phyloP scores from a whole-genome alignment of 2,329 filamentous ascomycete genomes.

The Chaetomium sp. region DNA sequence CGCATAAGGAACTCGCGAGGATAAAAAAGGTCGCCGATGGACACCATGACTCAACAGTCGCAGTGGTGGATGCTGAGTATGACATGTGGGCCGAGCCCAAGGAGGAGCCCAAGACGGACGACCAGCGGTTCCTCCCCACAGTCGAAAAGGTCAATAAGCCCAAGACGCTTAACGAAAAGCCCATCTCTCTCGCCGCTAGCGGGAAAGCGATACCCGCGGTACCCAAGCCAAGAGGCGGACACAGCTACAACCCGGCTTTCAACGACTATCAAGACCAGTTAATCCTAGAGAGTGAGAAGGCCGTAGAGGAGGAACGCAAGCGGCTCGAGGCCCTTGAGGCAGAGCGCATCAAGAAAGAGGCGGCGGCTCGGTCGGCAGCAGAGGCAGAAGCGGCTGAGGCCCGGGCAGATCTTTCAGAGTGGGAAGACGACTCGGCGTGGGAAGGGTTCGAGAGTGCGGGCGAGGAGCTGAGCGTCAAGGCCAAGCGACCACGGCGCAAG shows the following conservation, averaged over 20 bases:
- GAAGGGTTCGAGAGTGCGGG: slow-evolving; percentile 80
- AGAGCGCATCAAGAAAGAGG: slow-evolving; percentile 61
- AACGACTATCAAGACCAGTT: slow-evolving; percentile 77
- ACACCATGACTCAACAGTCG: slow-evolving; percentile 48
- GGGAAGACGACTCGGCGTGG: slow-evolving; percentile 87
- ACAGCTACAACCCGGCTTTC: slow-evolving; percentile 88
- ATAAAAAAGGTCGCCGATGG: slow-evolving; percentile 75
- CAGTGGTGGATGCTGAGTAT: slow-evolving; percentile 57
- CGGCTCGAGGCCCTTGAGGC: slow-evolving; percentile 61
- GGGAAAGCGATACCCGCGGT: slow-evolving; percentile 77
- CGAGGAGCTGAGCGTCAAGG: slow-evolving; percentile 57
- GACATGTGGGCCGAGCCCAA: slow-evolving; percentile 65
- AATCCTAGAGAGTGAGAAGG: slow-evolving; percentile 67
- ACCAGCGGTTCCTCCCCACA: slow-evolving; percentile 56
- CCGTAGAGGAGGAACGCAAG: slow-evolving; percentile 70
- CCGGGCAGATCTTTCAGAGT: slow-evolving; percentile 58
- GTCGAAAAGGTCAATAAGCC: slow-evolving; percentile 64
- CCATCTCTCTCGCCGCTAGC: slow-evolving; percentile 74
- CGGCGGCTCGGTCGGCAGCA: slow-evolving; percentile 62
- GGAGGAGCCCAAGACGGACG: slow-evolving; percentile 29
- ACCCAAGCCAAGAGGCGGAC: slow-evolving; percentile 69
- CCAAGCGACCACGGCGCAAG: slow-evolving; percentile 77
- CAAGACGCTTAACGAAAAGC: slow-evolving; percentile 65
- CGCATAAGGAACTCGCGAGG: slow-evolving; percentile 73
- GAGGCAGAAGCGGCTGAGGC: slow-evolving; percentile 68